Evolutionary conservation across 202 grass and related monocot genomes (phyloP), one percentile per base, ranked within the genome.

Genomic region (Cymbopogon flexuosus): DNA sequence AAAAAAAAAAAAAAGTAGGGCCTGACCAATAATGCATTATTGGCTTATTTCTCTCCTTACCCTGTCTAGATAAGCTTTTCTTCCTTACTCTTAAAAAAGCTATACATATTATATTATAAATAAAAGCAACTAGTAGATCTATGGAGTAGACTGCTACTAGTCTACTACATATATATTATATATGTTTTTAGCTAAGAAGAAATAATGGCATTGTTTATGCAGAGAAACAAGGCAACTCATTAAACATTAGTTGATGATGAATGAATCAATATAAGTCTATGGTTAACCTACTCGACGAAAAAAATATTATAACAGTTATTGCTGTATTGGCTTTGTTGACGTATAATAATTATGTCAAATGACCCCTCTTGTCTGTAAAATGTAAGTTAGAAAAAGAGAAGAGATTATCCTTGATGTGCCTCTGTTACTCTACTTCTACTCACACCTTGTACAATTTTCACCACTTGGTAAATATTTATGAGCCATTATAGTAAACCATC

Each of bases 1-100:
- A 40, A 9, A 40, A 40, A 24, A 71, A 40, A 24, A 71, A 51
- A 81, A 51, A 77, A 27, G 43, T 69, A 80, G 63, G 56, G 19
- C 62, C 65, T 61, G 59, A 41, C 21, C 66, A 85, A 81, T 77
- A 81, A 85, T 89, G 72, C 65, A 66, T 75, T 34, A 41, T 81
- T 62, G 56, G 39, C 47, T 77, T 29, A 67, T 52, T 35, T 58
- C 21, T 59, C 71, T 35, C 37, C 62, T 23, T 58, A 4, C 61
- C 42, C 75, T 62, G 52, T 79, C 70, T 19, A 68, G 59, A 62
- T 75, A 61, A 65, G 30, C 0, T 52, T 65, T 46, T 41, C 22
- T 40, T 59, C 47, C 1, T 27, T 27, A 27, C 16, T 41, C 22
- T 54, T 14, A 19, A 8, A n/a, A 35, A 41, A 14, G 59, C 47